These are phyloP conservation scores for Zizania latifolia DNA, from an alignment of 176 grass and related monocot species.

Conservation along the genomic window DNA sequence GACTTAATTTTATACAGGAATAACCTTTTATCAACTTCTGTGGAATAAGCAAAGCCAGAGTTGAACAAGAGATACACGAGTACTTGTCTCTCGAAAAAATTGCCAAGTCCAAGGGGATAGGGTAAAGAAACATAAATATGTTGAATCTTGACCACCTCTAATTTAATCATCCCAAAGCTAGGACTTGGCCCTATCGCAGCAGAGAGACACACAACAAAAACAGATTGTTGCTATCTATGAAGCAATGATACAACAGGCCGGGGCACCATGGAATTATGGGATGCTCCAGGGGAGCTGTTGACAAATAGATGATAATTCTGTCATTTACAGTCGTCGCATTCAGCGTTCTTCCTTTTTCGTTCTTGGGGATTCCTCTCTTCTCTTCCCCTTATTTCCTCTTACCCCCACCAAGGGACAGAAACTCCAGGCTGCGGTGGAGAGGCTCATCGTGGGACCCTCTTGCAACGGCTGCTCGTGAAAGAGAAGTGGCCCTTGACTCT, in stretches of 20 bases:
- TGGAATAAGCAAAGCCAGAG: constrained; percentile 38
- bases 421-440: constrained; percentile 51
- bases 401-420: constrained; percentile 50
- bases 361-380: neutral
- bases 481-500: constrained; percentile 50
- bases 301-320: constrained; percentile 52
- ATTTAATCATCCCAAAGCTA: constrained; percentile 52
- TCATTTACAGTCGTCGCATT: constrained; percentile 56
- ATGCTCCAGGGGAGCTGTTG: constrained; percentile 41
- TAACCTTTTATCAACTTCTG: constrained; percentile 37
- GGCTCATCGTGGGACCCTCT: constrained; percentile 58
- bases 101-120: constrained; percentile 26
- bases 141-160: constrained; percentile 61
- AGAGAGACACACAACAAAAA: constrained; percentile 25
- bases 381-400: constrained; percentile 46
- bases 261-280: constrained; percentile 50
- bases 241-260: constrained; percentile 56
- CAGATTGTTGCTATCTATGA: constrained; percentile 60
- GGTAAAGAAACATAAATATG: constrained; percentile 64
- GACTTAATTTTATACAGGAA: neutral
- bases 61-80: constrained; percentile 28
- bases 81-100: constrained; percentile 22
- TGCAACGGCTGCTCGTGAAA: constrained; percentile 45
- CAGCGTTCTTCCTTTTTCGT: neutral
- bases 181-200: constrained; percentile 61